Percentiles rank a stretch among this genome's conserved stretches.
phyloP scores from a whole-genome alignment of 1,284 basidiomycete genomes.

The Trichosporon coremiiforme region DNA sequence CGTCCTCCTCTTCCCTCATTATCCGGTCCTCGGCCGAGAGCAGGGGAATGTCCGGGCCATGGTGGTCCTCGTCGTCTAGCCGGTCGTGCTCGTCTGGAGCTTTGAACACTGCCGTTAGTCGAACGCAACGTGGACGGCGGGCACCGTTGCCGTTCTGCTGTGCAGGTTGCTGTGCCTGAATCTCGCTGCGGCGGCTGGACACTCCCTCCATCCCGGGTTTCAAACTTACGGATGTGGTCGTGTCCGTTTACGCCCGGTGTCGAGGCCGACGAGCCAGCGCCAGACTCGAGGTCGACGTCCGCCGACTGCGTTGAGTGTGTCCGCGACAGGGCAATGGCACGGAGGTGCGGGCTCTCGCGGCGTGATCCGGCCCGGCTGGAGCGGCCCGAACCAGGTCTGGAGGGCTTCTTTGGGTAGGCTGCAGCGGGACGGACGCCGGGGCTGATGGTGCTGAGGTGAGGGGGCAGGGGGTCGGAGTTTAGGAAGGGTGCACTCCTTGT shows the following conservation, averaged over 20 bases:
- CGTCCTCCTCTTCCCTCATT: constrained; percentile 35
- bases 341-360: background rate
- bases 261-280: background rate
- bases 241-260: constrained; percentile 10
- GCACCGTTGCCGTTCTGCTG: background rate
- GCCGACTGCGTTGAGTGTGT: background rate
- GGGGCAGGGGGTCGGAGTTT: background rate
- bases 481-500: background rate
- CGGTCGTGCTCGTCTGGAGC: constrained; percentile 36
- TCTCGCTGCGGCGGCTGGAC: background rate
- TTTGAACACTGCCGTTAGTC: constrained; percentile 40
- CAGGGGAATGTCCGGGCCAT: constrained; percentile 37
- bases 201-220: background rate
- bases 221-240: constrained; percentile 21
- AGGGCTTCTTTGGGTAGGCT: background rate
- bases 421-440: constrained; percentile 10
- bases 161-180: background rate
- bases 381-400: background rate
- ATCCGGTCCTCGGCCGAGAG: constrained; percentile 25
- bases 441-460: constrained; percentile 10
- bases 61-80: constrained; percentile 34
- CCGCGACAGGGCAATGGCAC: background rate
- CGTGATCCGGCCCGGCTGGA: constrained; percentile 5
- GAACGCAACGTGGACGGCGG: too few relatives aligned
- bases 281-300: constrained; percentile 11